Base-by-base conservation (phyloP, 2,329 filamentous ascomycete genomes). In the Chaetoscypha palmicola region DNA sequence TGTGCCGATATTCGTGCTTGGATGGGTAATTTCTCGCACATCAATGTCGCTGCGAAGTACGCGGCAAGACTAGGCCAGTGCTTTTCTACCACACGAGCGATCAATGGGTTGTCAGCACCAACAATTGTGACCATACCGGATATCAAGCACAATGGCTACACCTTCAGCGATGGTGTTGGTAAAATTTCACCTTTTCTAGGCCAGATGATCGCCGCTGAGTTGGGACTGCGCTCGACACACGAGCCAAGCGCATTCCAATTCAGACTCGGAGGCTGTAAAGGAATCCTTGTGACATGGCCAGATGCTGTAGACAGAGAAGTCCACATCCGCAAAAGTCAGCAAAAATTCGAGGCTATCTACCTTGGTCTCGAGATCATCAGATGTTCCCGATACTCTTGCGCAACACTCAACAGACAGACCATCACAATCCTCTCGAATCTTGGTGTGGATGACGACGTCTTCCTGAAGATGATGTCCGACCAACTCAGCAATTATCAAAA, bases 111-210 rank as follows among this genome's bases (percentile, higher is more conserved):
- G 0, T 76, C 77, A 0, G 69, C 71, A 1, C 76, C 76, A 0
- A 69, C 72, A 1, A 62, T 76, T 20, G 69, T 76, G 10, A 68
- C 70, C 4, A 77, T 91, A 23, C 64, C 72, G 0, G 92, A 97
- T 52, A 75, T 97, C 16, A 69, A 79, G 46, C 72, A 73, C 2
- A 79, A 85, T 36, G 76, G 70, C 0, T 81, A 78, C 58, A 83
- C 71, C 48, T 98, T 97, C 61, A 92, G 86, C 0, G 92, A 98
- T 58, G 92, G 92, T 0, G 86, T 97, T 2, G 92, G 92, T 1
- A 94, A 88, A 60, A 87, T 98, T n/a, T 96, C 91, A 0, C 66
- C 65, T 0, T 81, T 86, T 47, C 68, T 95, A 17, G 86, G 89
- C 0, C 69, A 79, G 21, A 77, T 92, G 65, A 78, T 94, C 34